Evolutionary conservation across 2,329 filamentous ascomycete species (phyloP).

Genomic region (Blastomyces parvus): DNA sequence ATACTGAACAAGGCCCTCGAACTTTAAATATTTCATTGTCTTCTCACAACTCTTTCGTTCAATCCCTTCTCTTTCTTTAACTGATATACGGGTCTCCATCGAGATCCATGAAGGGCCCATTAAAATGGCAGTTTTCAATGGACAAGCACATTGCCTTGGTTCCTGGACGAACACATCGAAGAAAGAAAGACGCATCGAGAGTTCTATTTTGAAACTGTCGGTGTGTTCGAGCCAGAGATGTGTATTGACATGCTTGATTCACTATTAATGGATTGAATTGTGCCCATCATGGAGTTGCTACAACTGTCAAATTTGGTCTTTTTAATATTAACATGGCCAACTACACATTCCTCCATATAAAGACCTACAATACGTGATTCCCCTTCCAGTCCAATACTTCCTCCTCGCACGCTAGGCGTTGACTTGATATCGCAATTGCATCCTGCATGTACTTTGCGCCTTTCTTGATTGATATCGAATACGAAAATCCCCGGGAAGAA

Average conservation of each 20-base stretch:
- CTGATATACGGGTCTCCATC: neutral
- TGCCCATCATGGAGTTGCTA: neutral
- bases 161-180: constrained; percentile 3
- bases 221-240: neutral
- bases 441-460: neutral
- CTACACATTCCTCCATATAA: neutral
- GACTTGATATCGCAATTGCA: neutral
- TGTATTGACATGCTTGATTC: neutral
- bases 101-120: neutral
- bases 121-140: neutral
- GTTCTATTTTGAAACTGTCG: neutral
- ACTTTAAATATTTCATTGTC: neutral
- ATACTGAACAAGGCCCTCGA: neutral
- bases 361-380: neutral
- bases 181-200: neutral
- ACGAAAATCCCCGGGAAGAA: neutral
- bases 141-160: neutral
- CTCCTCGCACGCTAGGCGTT: neutral
- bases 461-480: neutral
- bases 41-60: neutral
- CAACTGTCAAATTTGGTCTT: neutral
- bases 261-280: neutral
- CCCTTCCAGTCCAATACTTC: neutral
- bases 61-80: neutral
- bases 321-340: neutral